Base-by-base conservation (phyloP, 345 rosid genomes). In the Pugionium dolabratum region DNA sequence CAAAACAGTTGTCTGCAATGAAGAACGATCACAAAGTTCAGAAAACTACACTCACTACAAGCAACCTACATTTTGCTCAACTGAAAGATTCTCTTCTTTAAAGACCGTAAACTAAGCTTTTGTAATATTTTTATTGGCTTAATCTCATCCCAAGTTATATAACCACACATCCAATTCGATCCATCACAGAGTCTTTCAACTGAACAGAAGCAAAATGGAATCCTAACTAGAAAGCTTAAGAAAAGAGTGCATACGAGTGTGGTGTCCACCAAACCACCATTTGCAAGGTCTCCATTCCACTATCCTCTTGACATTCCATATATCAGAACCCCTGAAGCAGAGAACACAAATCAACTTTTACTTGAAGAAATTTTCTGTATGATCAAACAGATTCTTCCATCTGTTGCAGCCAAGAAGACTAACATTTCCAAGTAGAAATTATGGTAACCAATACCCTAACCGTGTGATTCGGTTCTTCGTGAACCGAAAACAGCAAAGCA, bases 1-100 rank as follows among this genome's bases (percentile, higher is more conserved):
- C 85, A 89, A 87, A 75, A 91, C 88, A 89, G 79, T 78, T 80
- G 83, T 92, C 97, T 88, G 96, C 94, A 88, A 82, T 86, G 87
- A 88, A 85, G 76, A 72, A 81, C 91, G 81, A 74, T 86, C 87
- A 79, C 59, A 63, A 71, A n/a, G 45, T 55, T 63, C 73, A 32
- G 54, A 69, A 25, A 64, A 52, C 42, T 34, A 55, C 75, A 67
- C 72, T 57, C 69, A 64, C 70, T 31, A 51, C 63, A 63, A 45
- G 26, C 48, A 40, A 40, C 4, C 44, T 40, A 40, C 5, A 8
- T 40, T 4, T n/a, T 40, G 9, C 10, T n/a, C 2, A 7, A 7
- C 44, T 40, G 0, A 4, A 37, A 2, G 5, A 7, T 4, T 33
- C 26, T 54, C 2, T 4, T 53, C 56, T 7, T 70, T 37, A 11